A percentile compares a stretch with the other conserved stretches of the same genome.
phyloP scores from a whole-genome alignment of 768 basidiomycete genomes.

The Obba rivulosa region DNA sequence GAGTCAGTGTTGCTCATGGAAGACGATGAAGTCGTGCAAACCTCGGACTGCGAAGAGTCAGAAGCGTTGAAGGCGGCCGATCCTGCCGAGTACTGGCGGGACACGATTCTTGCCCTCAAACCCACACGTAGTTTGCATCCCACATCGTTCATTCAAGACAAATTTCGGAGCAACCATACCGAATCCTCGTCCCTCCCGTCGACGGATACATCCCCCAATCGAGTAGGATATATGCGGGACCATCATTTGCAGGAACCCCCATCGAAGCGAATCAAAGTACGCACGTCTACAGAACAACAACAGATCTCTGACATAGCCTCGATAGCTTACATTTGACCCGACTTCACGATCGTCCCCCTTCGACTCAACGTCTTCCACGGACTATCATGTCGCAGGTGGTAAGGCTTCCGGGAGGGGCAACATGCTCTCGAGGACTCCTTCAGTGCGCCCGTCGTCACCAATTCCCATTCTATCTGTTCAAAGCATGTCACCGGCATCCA shows the following conservation, averaged over 20 bases:
- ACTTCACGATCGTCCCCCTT: not conserved
- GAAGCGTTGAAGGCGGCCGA: slow-evolving; percentile 7
- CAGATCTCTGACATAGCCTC: not conserved
- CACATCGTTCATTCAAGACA: too few species aligned
- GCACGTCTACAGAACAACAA: not conserved
- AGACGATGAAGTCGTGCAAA: slow-evolving; percentile 48
- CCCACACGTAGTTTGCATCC: too few species aligned
- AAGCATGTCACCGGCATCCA: not conserved
- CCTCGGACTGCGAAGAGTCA: slow-evolving; percentile 59
- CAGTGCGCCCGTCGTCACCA: not conserved
- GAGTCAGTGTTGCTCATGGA: slow-evolving; percentile 19
- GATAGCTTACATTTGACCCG: not conserved
- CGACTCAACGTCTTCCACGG: not conserved
- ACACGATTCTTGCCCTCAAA: not conserved
- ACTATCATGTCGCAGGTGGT: too few species aligned
- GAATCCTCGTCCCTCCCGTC: too few species aligned
- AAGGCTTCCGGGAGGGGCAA: not conserved
- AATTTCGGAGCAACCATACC: too few species aligned
- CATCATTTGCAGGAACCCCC: not conserved
- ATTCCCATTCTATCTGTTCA: not conserved
- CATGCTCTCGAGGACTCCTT: too few species aligned
- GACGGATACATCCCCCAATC: not conserved
- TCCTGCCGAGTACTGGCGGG: slow-evolving; percentile 9
- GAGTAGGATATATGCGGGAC: not conserved
- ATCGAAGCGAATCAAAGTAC: slow-evolving; percentile 1